Conservation (phyloP, 345 rosid genomes). For the Balakata baccata region DNA sequence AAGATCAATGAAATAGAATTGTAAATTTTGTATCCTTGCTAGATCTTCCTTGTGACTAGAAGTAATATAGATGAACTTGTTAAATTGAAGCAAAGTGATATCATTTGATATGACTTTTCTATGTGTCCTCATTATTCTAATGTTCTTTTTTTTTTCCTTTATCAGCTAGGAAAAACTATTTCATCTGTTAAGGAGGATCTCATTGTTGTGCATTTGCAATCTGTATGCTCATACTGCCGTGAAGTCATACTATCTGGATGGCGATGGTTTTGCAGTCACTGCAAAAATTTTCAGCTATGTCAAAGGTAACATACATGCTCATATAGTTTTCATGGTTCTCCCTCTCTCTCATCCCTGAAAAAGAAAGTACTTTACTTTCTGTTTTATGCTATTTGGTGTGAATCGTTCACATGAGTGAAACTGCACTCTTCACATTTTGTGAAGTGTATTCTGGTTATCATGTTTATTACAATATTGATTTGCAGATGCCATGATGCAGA, state of each 20-base stretch:
- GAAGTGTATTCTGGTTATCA: background rate
- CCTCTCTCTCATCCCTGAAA: background rate
- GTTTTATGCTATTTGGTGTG: background rate
- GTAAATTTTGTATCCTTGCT: no score
- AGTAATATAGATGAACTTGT: background rate
- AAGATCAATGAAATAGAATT: background rate
- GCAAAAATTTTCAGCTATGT: conserved; percentile 68
- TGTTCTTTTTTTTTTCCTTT: conserved; percentile 7
- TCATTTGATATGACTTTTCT: background rate
- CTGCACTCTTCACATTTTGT: background rate
- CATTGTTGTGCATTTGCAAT: conserved; percentile 52
- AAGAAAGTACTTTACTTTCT: background rate
- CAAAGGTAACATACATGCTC: conserved; percentile 37
- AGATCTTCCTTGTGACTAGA: background rate
- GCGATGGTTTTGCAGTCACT: conserved; percentile 57
- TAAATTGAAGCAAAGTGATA: background rate
- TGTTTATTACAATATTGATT: conserved; percentile 4
- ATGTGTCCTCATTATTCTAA: conserved; percentile 11
- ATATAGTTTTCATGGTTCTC: background rate
- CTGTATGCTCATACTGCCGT: conserved; percentile 48
- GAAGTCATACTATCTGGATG: conserved; percentile 44
- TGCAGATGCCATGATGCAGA: conserved; percentile 52
- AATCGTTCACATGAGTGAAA: background rate
- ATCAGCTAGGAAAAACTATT: conserved; percentile 51
- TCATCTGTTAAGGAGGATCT: conserved; percentile 51